These are phyloP conservation scores for Tarenaya hassleriana DNA, from an alignment of 345 rosid genomes.

Conservation along the genomic window DNA sequence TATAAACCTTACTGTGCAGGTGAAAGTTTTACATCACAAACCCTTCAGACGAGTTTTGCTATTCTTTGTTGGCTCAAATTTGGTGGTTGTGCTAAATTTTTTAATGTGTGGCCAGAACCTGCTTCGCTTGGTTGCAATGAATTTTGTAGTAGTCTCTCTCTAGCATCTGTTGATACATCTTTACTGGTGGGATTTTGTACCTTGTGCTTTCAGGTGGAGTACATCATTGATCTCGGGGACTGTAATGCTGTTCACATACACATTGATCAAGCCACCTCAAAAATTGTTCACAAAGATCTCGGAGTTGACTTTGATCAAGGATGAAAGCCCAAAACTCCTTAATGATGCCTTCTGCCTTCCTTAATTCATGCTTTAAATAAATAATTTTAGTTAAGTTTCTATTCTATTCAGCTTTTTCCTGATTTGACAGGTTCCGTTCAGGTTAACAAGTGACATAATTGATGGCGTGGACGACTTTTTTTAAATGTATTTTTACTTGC, in stretches of 20 bases:
- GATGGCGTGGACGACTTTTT: conserved; percentile 91
- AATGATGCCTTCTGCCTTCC: too few species aligned
- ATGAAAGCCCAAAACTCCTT: too few species aligned
- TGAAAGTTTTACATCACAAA: conserved; percentile 65
- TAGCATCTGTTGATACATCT: conserved; percentile 2
- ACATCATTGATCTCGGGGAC: conserved; percentile 79
- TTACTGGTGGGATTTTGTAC: too few species aligned
- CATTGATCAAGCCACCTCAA: conserved; percentile 76
- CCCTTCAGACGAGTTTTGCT: conserved; percentile 68
- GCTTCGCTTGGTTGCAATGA: conserved; percentile 3
- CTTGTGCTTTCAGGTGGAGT: conserved; percentile 89
- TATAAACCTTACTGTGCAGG: conserved; percentile 49
- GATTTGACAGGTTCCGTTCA: conserved; percentile 76
- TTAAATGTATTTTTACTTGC: conserved; percentile 47
- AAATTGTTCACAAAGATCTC: conserved; percentile 82
- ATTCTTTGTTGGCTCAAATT: conserved; percentile 11
- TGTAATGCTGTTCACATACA: conserved; percentile 65
- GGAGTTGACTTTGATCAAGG: conserved; percentile 89
- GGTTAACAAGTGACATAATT: conserved; percentile 65
- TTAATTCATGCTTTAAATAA: conserved; percentile 32
- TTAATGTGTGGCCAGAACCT: conserved; percentile 7
- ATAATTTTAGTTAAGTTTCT: background rate
- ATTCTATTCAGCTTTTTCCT: too few species aligned
- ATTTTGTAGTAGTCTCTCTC: conserved; percentile 2
- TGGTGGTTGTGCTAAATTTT: conserved; percentile 5